These are phyloP conservation scores for Tuctoria greenei DNA, from an alignment of 176 grass and related monocot genomes.

Conservation along the genomic window DNA sequence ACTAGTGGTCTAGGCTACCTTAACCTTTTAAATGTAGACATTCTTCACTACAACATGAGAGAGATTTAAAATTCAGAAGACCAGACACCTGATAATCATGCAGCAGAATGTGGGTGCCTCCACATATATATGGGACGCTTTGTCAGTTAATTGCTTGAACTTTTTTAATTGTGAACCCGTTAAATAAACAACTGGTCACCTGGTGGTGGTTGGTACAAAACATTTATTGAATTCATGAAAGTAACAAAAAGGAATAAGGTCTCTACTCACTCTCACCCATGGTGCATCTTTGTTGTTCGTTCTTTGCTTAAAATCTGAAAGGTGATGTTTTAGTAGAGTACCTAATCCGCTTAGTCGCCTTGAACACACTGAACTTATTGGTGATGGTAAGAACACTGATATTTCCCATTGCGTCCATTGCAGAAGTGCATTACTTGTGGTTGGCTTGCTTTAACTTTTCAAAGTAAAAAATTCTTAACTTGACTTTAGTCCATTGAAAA, in stretches of 20 bases:
- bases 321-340: not conserved
- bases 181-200: not conserved
- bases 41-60: slow-evolving; percentile 8
- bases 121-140: not conserved
- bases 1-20: not conserved
- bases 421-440: not conserved
- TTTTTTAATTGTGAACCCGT: slow-evolving; percentile 11
- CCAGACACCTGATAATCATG: slow-evolving; percentile 25
- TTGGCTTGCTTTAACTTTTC: not conserved
- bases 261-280: not conserved
- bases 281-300: not conserved
- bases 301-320: not conserved
- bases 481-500: not conserved
- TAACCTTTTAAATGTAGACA: slow-evolving; percentile 2
- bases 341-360: not conserved
- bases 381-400: not conserved
- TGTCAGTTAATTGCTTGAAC: not conserved
- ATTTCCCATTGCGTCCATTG: not conserved
- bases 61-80: slow-evolving; percentile 2
- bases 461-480: not conserved
- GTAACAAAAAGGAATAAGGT: not conserved
- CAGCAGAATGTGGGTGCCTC: slow-evolving; percentile 7
- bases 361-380: not conserved
- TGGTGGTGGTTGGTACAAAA: not conserved
- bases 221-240: not conserved